Conservation (phyloP, 805 yeast species). For the Yarrowia sp. region DNA sequence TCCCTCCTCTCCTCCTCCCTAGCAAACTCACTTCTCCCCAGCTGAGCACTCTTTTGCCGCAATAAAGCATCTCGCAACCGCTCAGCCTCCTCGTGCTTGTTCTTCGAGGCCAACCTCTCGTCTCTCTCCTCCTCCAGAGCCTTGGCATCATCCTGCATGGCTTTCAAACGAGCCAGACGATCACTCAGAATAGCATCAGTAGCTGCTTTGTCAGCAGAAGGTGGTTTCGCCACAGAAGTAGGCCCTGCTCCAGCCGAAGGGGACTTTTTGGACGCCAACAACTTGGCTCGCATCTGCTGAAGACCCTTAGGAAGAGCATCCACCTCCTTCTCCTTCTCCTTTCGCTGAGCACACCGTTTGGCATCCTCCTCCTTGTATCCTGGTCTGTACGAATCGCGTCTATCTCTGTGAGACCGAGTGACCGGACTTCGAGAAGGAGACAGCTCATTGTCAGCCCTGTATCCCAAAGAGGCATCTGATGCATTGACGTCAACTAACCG, state of each 20-base stretch:
- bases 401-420: background rate
- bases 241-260: background rate
- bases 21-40: conserved; percentile 31
- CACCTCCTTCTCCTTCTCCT: conserved; percentile 9
- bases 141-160: conserved; percentile 43
- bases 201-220: background rate
- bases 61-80: conserved; percentile 8
- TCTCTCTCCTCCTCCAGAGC: conserved; percentile 39
- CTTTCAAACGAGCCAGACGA: conserved; percentile 40
- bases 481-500: background rate
- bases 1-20: conserved; percentile 28
- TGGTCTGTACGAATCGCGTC: conserved; percentile 15
- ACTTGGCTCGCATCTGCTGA: conserved; percentile 13
- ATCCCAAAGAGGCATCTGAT: conserved; percentile 2
- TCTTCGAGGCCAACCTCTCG: conserved; percentile 27
- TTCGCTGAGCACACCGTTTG: background rate
- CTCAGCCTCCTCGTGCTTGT: conserved; percentile 8
- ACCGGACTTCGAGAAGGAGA: conserved; percentile 2
- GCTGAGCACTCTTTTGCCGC: conserved; percentile 6
- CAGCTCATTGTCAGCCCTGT: conserved; percentile 2
- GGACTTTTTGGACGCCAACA: conserved; percentile 3
- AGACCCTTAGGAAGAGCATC: conserved; percentile 9
- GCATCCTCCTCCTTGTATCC: background rate
- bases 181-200: conserved; percentile 20
- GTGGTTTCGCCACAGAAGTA: background rate